Base-by-base conservation (phyloP, 805 yeast genomes). In the Millerago galiae region DNA sequence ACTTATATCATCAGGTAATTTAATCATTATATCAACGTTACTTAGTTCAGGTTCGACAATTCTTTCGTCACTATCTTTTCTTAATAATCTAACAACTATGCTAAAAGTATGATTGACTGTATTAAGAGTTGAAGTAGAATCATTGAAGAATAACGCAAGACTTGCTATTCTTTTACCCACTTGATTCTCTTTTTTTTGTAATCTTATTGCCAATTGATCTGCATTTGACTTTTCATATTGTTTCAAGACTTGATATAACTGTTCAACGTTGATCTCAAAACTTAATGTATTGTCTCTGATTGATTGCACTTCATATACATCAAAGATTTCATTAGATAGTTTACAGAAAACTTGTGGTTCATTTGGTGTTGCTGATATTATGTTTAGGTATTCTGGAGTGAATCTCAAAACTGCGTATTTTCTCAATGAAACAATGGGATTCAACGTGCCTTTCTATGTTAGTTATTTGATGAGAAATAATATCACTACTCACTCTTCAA, bases 261-360 rank as follows among this genome's bases (percentile, higher is more conserved):
- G 72, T 36, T 82, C 89, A 7, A 77, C 66, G 53, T 80, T 80
- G 46, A 81, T 59, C 51, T 83, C 90, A 42, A 83, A 58, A 44
- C 73, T 69, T 16, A 83, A 73, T 15, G 70, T 66, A 52, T 80
- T 72, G 29, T 77, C 75, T 21, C 79, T 67, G 61, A 49, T 67
- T 67, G 65, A 81, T 74, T 48, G 51, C 5, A 62, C 57, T 9
- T 52, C 53, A 38, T 51, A 47, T 8, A 46, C 26, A 21, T 58
- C 58, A 38, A 58, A 56, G 31, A 78, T 55, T 12, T 67, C 61
- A 3, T 54, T 67, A 14, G 70, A 65, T 12, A 82, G 53, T 45
- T 74, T 75, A 49, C 83, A 72, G 87, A 88, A 83, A 2, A 79
- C 75, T 47, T 80, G 86, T 2, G 88, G 86, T 44, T 79, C 83